Base-by-base conservation (phyloP, 2,329 filamentous ascomycete genomes). In the Esteya vermicola region DNA sequence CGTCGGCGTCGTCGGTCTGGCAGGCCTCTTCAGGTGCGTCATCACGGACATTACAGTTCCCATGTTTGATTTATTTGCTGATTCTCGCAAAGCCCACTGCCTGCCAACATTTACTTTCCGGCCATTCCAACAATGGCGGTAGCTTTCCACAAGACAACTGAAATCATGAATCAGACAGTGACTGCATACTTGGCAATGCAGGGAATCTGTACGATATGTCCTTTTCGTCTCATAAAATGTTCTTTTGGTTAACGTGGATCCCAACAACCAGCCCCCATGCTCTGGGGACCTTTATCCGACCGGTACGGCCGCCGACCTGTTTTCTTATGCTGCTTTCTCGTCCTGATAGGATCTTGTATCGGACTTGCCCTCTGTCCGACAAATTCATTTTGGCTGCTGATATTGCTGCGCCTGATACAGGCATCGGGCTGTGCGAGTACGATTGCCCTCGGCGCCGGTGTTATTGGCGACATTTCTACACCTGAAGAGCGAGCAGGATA, bases 281-380 rank as follows among this genome's bases (percentile, higher is more conserved):
- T 59, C 6, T 59, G 56, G 56, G 56, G 56, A 7, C 50, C 56
- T 2, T 42, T 59, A 4, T 58, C 55, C 1, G 56, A 58, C 37
- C 51, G 52, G 4, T 54, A 53, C 35, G 56, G 56, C 13, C 47
- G 56, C 3, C 45, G 56, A 6, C 53, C 54, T 0, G 35, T 57
- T 3, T 56, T 57, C 9, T 16, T 57, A 1, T 38, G 48, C 32
- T 58, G 55, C 33, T 42, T 59, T 9, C 28, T 48, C 6, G 50
- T 59, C 4, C 44, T 59, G 7, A 43, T 56, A 3, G 55, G 50
- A 7, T 52, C 56, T 0, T 55, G 56, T 33, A 46, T 58, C 6
- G 55, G 56, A 3, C 45, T 59, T 25, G 54, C 55, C 0, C 38
- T 58, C 1, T 56, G 55, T n/a, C 55, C 54, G 0, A 52, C 50